Conservation (phyloP, 176 grass and related monocot genomes). For the Lolium rigidum region DNA sequence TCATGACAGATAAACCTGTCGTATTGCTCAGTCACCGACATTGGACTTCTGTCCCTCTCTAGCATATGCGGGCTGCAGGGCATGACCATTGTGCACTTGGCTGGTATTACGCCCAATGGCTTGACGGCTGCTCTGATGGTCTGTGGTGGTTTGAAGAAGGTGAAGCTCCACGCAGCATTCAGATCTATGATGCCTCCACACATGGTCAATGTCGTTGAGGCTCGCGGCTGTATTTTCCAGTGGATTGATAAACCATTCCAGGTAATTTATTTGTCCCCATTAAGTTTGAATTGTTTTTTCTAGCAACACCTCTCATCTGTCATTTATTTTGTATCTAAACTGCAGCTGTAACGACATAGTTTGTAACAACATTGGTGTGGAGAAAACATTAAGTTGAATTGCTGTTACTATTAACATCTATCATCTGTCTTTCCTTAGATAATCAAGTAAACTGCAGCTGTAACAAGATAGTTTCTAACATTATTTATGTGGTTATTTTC, state of each 20-base stretch:
- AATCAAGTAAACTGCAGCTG: conserved; percentile 1
- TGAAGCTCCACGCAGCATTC: conserved; percentile 79
- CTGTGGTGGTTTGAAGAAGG: conserved; percentile 68
- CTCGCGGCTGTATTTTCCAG: conserved; percentile 64
- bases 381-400: not conserved
- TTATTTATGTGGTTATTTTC: not conserved
- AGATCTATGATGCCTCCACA: conserved; percentile 58
- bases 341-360: not conserved
- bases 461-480: conserved; percentile 22
- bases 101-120: conserved; percentile 68
- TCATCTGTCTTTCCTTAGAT: not conserved
- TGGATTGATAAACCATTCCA: conserved; percentile 87
- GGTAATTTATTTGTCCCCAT: conserved; percentile 42
- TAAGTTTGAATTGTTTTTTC: not conserved
- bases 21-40: conserved; percentile 80
- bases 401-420: not conserved
- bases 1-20: conserved; percentile 88
- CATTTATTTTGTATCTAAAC: conserved; percentile 7
- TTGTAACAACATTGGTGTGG: not conserved
- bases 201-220: conserved; percentile 66
- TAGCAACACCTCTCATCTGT: not conserved
- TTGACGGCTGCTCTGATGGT: conserved; percentile 71
- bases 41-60: conserved; percentile 77
- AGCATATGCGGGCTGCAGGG: conserved; percentile 79
- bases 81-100: conserved; percentile 77